Percentiles rank a stretch among this genome's conserved stretches.
These are phyloP conservation scores for Pholiota adiposa DNA, from an alignment of 1,284 basidiomycete genomes.

Conservation along the genomic window DNA sequence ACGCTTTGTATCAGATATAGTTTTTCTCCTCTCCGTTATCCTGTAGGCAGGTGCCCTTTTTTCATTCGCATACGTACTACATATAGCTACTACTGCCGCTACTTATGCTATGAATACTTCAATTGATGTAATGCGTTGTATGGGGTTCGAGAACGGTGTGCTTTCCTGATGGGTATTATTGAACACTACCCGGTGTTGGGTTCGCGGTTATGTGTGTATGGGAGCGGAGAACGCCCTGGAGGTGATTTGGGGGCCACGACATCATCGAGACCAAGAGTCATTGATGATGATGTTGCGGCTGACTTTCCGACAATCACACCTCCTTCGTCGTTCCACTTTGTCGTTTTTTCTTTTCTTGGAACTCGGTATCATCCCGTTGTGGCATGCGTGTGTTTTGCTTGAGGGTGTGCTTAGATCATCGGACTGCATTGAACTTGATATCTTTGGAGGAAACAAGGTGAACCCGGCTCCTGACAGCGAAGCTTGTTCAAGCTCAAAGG, in stretches of 20 bases:
- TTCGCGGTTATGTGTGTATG: background rate
- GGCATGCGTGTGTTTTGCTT: background rate
- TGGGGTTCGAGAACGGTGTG: background rate
- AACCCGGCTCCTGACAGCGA: too few relatives aligned
- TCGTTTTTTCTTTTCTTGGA: background rate
- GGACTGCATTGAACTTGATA: too few relatives aligned
- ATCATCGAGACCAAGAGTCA: background rate
- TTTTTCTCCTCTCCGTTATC: background rate
- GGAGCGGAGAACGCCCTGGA: background rate
- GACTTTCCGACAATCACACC: background rate
- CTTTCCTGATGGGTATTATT: background rate
- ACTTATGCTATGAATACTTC: background rate
- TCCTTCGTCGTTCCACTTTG: background rate
- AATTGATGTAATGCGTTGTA: background rate
- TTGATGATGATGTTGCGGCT: background rate
- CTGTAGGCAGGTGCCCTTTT: background rate
- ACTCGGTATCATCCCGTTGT: too few relatives aligned
- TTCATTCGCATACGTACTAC: background rate
- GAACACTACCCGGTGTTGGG: background rate
- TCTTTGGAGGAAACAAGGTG: too few relatives aligned
- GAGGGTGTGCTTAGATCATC: background rate
- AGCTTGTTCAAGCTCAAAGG: background rate
- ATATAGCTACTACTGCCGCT: conserved; percentile 1
- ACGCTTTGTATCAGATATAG: conserved; percentile 37
- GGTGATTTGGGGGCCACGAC: background rate